A percentile compares a stretch with the other conserved stretches of the same genome.
phyloP scores from a whole-genome alignment of 495 filamentous ascomycete species.

The Cercophora sp. region DNA sequence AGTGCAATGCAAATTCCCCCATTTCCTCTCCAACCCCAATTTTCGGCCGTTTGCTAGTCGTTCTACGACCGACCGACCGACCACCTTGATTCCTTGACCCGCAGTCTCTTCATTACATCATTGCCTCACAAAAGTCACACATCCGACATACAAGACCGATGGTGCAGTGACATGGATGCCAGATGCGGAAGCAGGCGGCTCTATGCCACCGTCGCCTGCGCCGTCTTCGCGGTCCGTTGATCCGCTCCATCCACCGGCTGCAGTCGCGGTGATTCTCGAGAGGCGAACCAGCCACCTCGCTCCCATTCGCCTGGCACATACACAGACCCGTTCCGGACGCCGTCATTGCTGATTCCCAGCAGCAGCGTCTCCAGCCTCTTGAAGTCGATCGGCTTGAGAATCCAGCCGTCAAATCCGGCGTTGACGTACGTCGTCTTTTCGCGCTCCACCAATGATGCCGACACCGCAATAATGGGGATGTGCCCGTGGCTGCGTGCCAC shows the following conservation, averaged over 20 bases:
- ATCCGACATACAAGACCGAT: too few relatives aligned
- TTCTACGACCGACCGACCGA: too few relatives aligned
- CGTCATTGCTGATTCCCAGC: conserved; percentile 50
- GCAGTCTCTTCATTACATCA: background rate
- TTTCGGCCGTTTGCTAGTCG: too few relatives aligned
- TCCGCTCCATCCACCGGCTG: background rate
- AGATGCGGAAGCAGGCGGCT: too few relatives aligned
- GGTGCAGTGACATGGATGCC: too few relatives aligned
- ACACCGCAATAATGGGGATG: conserved; percentile 86
- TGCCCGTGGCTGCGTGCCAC: conserved; percentile 49
- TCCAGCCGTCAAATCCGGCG: conserved; percentile 90
- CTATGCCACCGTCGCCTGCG: too few relatives aligned
- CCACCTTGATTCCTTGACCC: background rate
- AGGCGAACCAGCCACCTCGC: conserved; percentile 65
- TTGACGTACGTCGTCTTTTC: conserved; percentile 66
- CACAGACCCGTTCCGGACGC: conserved; percentile 41
- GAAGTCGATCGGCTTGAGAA: conserved; percentile 73
- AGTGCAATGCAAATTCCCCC: too few relatives aligned
- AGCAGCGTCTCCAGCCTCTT: conserved; percentile 60
- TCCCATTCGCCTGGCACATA: conserved; percentile 69
- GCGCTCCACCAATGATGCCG: conserved; percentile 74
- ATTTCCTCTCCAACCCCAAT: too few relatives aligned
- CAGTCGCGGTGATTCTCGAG: background rate
- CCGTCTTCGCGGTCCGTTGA: background rate
- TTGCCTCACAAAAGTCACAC: background rate